Evolutionary conservation across 139 green algal genomes (phyloP).

Genomic region (Chlorella sp.): DNA sequence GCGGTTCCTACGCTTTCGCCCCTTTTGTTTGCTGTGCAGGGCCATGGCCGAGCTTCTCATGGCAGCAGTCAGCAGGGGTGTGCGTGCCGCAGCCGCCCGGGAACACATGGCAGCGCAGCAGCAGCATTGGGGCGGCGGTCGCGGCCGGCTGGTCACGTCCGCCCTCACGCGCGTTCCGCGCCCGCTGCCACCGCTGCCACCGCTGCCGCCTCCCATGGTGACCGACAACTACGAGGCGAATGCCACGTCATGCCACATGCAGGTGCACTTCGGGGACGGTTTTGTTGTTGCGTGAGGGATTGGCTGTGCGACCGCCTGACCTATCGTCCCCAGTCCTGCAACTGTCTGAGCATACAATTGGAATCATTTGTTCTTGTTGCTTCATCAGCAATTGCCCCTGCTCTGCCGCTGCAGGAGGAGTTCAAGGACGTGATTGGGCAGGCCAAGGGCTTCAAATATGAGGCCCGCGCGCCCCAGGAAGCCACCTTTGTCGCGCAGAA

Average conservation of each 20-base stretch:
- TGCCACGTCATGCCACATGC: slow-evolving; percentile 31
- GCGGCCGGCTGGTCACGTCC: background rate
- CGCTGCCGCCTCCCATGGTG: slow-evolving; percentile 21
- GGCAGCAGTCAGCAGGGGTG: background rate
- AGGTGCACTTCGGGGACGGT: background rate
- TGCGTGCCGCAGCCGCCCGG: background rate
- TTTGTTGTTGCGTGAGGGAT: background rate
- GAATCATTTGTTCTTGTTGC: too few relatives aligned
- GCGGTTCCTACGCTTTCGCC: too few relatives aligned
- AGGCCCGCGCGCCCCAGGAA: background rate
- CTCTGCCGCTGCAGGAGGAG: slow-evolving; percentile 5
- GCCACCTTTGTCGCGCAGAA: slow-evolving; percentile 27
- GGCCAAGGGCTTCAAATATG: slow-evolving; percentile 2
- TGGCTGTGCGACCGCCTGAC: too few relatives aligned
- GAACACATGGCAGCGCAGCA: too few relatives aligned
- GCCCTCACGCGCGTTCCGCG: background rate
- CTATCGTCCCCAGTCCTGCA: background rate
- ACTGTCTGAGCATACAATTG: too few relatives aligned
- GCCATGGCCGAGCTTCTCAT: slow-evolving; percentile 23
- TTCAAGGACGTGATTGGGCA: slow-evolving; percentile 17
- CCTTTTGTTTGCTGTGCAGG: background rate
- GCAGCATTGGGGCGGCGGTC: slow-evolving; percentile 10
- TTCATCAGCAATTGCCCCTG: too few relatives aligned
- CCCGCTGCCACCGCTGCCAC: slow-evolving; percentile 2
- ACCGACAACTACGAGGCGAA: slow-evolving; percentile 30